Evolutionary conservation across 768 basidiomycete genomes (phyloP), one percentile per base, ranked within the genome.

Genomic region (Psilocybe subaeruginosa): DNA sequence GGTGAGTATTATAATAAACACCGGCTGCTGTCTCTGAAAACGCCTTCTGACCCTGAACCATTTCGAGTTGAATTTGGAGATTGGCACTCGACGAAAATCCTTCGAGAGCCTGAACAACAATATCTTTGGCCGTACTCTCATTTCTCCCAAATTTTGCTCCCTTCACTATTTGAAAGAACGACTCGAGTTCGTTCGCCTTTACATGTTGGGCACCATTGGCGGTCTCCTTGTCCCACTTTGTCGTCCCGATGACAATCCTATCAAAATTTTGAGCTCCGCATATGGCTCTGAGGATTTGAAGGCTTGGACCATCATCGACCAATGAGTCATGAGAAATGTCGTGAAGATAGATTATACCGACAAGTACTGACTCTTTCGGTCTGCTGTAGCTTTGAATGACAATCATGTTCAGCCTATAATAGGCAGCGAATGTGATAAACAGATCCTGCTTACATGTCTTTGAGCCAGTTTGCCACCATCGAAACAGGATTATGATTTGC

Each of bases 171-270:
- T 39, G 8, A 14, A 39, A 14, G 37, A 39, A 39, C 37, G 37
- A 39, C 37, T 8, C 2, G 37, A 39, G 1, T 39, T 39, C 2
- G 1, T 39, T 14, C 37, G 37, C 14, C 14, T 39, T 8, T 39
- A 8, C 37, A 14, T 19, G 19, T 19, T 19, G 19, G 19, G 19
- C 1, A 19, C 37, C 19, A 23, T 23, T 23, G 2, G 23, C 37
- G 37, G 8, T 8, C 14, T 39, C 37, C 2, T 39, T 39, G 7
- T 39, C 37, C 82, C 82, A 84, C 77, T 78, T 81, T 46, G 77
- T 84, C 54, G 84, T 85, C 33, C 74, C 74, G 54, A 85, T 76
- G 53, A 82, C 73, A 50, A 84, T 76, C 60, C 83, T 82, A 39
- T 76, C 69, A 56, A 83, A 73, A 3, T 76, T 72, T 55, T 69